These are phyloP conservation scores for Dactylella cylindrospora DNA, from an alignment of 2,329 filamentous ascomycete species.

Conservation along the genomic window DNA sequence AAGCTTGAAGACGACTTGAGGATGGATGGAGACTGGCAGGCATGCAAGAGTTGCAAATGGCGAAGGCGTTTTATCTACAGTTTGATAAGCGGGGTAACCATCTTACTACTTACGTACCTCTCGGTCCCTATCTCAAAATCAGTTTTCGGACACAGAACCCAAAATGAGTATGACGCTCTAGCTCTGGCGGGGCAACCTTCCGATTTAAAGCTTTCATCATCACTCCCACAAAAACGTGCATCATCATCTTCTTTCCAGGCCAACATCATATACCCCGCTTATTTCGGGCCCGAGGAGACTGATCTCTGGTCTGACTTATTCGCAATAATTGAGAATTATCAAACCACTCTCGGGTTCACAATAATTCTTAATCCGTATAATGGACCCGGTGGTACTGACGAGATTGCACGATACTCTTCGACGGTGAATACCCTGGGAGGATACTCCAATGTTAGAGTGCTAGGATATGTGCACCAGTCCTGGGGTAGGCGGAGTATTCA, in stretches of 20 bases:
- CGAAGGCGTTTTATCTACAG: no score
- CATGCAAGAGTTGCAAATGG: no score
- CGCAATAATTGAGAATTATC: conserved; percentile 11
- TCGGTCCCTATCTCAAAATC: neutral
- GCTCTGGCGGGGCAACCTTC: neutral
- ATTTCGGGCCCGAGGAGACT: conserved; percentile 22
- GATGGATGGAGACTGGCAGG: no score
- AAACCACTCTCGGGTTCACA: conserved; percentile 9
- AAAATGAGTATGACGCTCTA: no score
- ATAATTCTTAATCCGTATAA: conserved; percentile 23
- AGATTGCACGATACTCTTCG: conserved; percentile 15
- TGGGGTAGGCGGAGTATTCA: conserved; percentile 27
- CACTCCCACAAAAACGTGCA: neutral
- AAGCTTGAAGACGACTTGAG: no score
- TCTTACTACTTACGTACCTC: conserved; percentile 2
- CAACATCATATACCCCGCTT: conserved; percentile 24
- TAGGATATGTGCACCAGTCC: conserved; percentile 37
- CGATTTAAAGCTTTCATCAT: neutral
- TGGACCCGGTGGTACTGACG: conserved; percentile 3
- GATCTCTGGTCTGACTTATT: conserved; percentile 8
- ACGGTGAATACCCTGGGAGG: conserved; percentile 10
- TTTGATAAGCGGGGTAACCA: no score
- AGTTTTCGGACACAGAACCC: neutral
- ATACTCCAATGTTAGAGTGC: conserved; percentile 10
- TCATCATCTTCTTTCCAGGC: neutral